phyloP scores from a whole-genome alignment of 1,139 yeast species.

The Diutina scorzettiae region DNA sequence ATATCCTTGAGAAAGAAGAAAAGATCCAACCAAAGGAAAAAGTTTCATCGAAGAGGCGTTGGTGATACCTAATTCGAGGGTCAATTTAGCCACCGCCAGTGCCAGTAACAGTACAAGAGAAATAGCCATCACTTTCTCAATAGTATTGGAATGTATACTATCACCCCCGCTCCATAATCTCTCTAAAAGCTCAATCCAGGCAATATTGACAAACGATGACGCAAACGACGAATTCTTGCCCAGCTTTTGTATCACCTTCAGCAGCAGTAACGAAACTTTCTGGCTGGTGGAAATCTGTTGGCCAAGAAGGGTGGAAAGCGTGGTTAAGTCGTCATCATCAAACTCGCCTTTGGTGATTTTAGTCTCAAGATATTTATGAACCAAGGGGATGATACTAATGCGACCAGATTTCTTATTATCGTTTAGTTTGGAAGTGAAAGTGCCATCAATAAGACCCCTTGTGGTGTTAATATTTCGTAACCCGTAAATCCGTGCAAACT shows the following conservation, averaged over 20 bases:
- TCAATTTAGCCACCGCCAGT: constrained; percentile 26
- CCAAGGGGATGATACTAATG: constrained; percentile 28
- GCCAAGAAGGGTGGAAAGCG: constrained; percentile 33
- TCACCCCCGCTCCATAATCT: constrained; percentile 42
- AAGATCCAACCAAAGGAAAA: constrained; percentile 43
- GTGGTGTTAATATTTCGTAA: constrained; percentile 33
- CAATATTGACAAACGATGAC: constrained; percentile 37
- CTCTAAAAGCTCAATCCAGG: constrained; percentile 52
- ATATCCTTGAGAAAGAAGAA: constrained; percentile 35
- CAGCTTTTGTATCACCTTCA: background rate
- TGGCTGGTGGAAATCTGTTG: constrained; percentile 13
- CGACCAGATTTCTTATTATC: constrained; percentile 41
- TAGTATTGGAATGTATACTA: constrained; percentile 33
- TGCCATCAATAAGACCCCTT: constrained; percentile 44
- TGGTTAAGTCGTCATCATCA: constrained; percentile 27
- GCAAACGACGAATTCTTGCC: constrained; percentile 26
- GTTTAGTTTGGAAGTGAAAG: constrained; percentile 32
- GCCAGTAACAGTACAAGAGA: constrained; percentile 40
- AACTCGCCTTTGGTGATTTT: constrained; percentile 35
- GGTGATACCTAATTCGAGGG: constrained; percentile 33
- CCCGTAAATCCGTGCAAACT: constrained; percentile 43
- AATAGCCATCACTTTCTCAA: constrained; percentile 39
- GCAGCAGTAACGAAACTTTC: background rate
- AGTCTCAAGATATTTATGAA: constrained; percentile 34
- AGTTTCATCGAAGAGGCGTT: constrained; percentile 27